These are phyloP conservation scores for Obelidium mucronatum DNA, from an alignment of 192 early-diverging fungal species.

Conservation along the genomic window DNA sequence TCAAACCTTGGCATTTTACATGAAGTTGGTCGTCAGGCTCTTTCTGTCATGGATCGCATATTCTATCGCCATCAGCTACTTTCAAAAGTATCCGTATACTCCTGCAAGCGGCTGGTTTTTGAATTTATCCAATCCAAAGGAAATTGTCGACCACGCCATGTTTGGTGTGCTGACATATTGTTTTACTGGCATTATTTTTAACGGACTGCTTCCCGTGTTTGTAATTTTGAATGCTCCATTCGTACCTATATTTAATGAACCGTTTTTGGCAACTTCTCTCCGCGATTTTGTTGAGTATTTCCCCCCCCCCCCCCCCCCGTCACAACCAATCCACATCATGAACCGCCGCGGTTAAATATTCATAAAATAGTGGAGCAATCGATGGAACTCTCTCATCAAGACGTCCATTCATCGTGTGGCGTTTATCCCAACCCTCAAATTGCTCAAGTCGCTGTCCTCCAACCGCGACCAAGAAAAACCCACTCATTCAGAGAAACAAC, in stretches of 20 bases:
- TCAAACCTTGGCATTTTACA: not conserved
- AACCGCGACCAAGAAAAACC: too few species aligned
- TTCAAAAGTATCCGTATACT: not conserved
- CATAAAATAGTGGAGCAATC: not conserved
- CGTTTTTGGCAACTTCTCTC: not conserved
- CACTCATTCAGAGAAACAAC: not conserved
- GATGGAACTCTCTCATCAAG: conserved; percentile 24
- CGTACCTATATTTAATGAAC: not conserved
- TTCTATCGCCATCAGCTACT: not conserved
- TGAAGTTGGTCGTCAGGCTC: not conserved
- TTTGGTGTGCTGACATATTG: not conserved
- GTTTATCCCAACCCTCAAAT: not conserved
- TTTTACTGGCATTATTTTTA: not conserved
- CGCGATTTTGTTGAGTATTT: conserved; percentile 29
- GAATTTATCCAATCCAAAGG: not conserved
- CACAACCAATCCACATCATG: too few species aligned
- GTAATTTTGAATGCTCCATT: not conserved
- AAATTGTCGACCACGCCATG: not conserved
- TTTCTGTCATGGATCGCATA: not conserved
- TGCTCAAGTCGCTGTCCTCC: not conserved
- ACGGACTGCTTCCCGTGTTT: not conserved
- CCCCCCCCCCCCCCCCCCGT: too few species aligned
- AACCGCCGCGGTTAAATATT: too few species aligned
- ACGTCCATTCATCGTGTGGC: not conserved
- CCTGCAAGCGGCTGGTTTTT: not conserved